Percentiles rank a stretch among this genome's conserved stretches.
These are phyloP conservation scores for Magnusiomyces sp. DNA, from an alignment of 1,139 yeast species.

Conservation along the genomic window DNA sequence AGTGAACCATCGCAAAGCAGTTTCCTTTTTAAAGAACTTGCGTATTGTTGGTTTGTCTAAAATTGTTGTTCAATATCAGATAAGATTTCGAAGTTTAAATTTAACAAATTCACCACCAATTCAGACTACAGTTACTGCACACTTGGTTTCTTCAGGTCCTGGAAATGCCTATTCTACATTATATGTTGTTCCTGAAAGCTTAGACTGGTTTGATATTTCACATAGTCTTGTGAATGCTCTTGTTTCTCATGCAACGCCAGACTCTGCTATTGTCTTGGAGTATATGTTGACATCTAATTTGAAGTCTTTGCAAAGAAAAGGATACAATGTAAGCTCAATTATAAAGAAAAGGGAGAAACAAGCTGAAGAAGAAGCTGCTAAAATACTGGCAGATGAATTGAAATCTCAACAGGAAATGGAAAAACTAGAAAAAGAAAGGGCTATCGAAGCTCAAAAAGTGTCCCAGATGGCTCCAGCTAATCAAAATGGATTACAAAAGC, in stretches of 20 bases:
- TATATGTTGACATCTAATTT: constrained; percentile 30
- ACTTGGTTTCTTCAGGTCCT: not conserved
- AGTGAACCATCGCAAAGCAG: constrained; percentile 11
- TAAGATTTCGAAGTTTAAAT: constrained; percentile 16
- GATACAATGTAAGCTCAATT: constrained; percentile 34
- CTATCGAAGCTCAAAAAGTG: constrained; percentile 4
- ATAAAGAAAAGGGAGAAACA: constrained; percentile 20
- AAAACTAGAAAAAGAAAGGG: constrained; percentile 10
- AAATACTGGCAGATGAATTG: constrained; percentile 6
- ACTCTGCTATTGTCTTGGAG: constrained; percentile 34
- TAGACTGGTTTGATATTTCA: constrained; percentile 36
- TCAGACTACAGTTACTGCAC: not conserved
- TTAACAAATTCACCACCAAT: constrained; percentile 1
- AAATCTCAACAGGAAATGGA: constrained; percentile 9
- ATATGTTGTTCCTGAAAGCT: constrained; percentile 16
- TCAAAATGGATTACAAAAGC: not conserved
- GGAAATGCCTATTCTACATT: constrained; percentile 10
- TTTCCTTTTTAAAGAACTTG: constrained; percentile 16
- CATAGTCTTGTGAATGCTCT: constrained; percentile 28
- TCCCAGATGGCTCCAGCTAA: not conserved
- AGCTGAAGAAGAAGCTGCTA: constrained; percentile 14
- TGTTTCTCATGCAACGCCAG: constrained; percentile 29
- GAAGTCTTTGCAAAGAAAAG: constrained; percentile 30
- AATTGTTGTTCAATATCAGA: constrained; percentile 24
- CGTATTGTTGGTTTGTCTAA: constrained; percentile 23